A percentile compares a stretch with the other conserved stretches of the same genome.
phyloP scores from a whole-genome alignment of 1,284 basidiomycete genomes.

The Moesziomyces sp. region DNA sequence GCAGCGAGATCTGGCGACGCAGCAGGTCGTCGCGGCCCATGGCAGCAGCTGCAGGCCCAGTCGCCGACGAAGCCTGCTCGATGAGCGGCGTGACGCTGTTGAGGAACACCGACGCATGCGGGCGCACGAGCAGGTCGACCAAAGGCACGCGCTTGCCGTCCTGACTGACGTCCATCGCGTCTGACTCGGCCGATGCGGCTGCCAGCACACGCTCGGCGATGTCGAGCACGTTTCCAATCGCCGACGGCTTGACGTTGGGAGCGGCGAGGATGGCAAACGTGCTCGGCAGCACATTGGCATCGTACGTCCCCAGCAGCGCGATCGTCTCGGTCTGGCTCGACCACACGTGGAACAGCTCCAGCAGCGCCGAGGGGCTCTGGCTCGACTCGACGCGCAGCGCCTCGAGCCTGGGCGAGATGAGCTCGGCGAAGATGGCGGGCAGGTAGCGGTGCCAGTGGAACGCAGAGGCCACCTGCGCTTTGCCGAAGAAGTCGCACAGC shows the following conservation, averaged over 20 bases:
- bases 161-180: constrained; percentile 23
- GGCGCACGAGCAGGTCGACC: constrained; percentile 73
- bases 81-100: constrained; percentile 74
- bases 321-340: constrained; percentile 75
- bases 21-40: constrained; percentile 76
- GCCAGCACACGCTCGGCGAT: constrained; percentile 81
- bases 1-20: constrained; percentile 83
- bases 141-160: constrained; percentile 19
- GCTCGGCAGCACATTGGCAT: constrained; percentile 78
- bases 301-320: constrained; percentile 77
- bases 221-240: constrained; percentile 84
- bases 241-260: constrained; percentile 85
- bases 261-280: constrained; percentile 84
- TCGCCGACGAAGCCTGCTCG: constrained; percentile 72
- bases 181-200: constrained; percentile 23
- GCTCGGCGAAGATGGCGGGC: constrained; percentile 75
- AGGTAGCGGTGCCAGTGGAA: constrained; percentile 85
- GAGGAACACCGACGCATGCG: constrained; percentile 81
- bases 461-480: constrained; percentile 60
- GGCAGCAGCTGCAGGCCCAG: constrained; percentile 72
- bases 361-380: constrained; percentile 87
- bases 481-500: constrained; percentile 85
- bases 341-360: constrained; percentile 88
- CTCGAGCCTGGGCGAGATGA: constrained; percentile 85
- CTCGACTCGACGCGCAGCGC: constrained; percentile 85